These are phyloP conservation scores for Fusarium incarnatum DNA, from an alignment of 2,329 filamentous ascomycete species.

Conservation along the genomic window DNA sequence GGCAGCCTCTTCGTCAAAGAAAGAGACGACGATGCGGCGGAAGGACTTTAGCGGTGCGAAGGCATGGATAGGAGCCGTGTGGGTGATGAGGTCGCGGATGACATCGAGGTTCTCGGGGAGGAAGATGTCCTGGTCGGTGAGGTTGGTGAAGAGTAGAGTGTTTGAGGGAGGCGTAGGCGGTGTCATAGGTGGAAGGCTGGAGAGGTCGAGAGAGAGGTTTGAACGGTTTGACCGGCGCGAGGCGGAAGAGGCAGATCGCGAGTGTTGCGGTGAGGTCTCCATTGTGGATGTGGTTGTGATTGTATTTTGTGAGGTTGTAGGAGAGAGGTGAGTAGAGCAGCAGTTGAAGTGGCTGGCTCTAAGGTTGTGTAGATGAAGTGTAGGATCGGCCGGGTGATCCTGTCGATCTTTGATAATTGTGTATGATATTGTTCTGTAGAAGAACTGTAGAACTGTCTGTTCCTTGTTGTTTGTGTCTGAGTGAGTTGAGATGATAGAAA, in stretches of 20 bases:
- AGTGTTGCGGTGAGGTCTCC: constrained; percentile 54
- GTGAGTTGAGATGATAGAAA: constrained; percentile 8
- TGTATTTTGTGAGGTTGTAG: constrained; percentile 9
- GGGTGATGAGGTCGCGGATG: constrained; percentile 76
- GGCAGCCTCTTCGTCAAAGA: constrained; percentile 76
- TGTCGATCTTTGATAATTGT: constrained; percentile 25
- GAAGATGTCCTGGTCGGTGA: constrained; percentile 79
- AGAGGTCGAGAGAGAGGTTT: constrained; percentile 78
- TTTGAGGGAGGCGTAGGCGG: constrained; percentile 83
- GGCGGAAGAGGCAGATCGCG: constrained; percentile 59
- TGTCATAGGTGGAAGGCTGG: constrained; percentile 74
- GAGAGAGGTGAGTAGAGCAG: constrained; percentile 8
- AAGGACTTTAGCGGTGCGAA: constrained; percentile 87
- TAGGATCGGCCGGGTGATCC: constrained; percentile 12
- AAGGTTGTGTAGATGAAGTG: constrained; percentile 7
- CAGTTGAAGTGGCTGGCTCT: constrained; percentile 17
- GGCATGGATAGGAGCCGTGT: constrained; percentile 78
- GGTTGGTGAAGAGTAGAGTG: constrained; percentile 86
- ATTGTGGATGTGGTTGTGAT: constrained; percentile 44
- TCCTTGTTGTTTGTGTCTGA: constrained; percentile 11
- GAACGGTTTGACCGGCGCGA: constrained; percentile 60
- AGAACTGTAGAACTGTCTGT: not conserved
- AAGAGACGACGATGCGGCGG: constrained; percentile 83
- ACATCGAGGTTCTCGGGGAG: constrained; percentile 77
- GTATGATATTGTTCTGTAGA: not conserved